A percentile compares a stretch with the other conserved stretches of the same genome.
phyloP scores from a whole-genome alignment of 2,329 filamentous ascomycete genomes.

The Trichoderma sp. region DNA sequence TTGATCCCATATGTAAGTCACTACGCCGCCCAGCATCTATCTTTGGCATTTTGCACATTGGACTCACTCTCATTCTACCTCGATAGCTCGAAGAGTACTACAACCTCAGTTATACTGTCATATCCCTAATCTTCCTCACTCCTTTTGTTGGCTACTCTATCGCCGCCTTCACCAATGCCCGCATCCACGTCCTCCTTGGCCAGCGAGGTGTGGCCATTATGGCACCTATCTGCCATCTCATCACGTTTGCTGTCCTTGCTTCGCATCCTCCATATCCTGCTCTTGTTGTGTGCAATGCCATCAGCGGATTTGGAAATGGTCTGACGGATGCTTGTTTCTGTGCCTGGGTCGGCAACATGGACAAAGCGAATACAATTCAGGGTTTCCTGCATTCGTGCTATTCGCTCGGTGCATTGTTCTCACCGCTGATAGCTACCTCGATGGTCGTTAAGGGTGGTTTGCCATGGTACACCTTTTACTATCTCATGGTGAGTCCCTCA shows the following conservation, averaged over 20 bases:
- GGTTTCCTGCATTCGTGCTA: conserved; percentile 66
- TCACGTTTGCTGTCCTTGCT: conserved; percentile 58
- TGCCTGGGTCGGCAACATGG: conserved; percentile 60
- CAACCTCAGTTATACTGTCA: conserved; percentile 54
- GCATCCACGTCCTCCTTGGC: conserved; percentile 58
- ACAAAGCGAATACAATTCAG: conserved; percentile 63
- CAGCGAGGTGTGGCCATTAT: conserved; percentile 65
- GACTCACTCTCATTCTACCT: neutral
- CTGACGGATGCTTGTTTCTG: conserved; percentile 53
- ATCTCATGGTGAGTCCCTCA: conserved; percentile 59
- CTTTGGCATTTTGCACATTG: neutral
- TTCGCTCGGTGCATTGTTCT: conserved; percentile 60
- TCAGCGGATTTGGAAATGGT: conserved; percentile 67
- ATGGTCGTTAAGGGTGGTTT: conserved; percentile 59
- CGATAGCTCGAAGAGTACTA: conserved; percentile 59
- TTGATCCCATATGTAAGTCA: conserved; percentile 37
- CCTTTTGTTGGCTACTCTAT: conserved; percentile 62
- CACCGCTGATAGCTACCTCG: conserved; percentile 63
- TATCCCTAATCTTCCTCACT: conserved; percentile 62
- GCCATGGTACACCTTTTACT: conserved; percentile 69
- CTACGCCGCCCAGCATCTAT: neutral
- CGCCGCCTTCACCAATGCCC: conserved; percentile 59
- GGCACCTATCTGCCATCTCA: conserved; percentile 57
- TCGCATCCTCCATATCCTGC: conserved; percentile 64
- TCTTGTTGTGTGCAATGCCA: conserved; percentile 58